Base-by-base conservation (phyloP, 305 asterid species). In the Euphrasia arctica region DNA sequence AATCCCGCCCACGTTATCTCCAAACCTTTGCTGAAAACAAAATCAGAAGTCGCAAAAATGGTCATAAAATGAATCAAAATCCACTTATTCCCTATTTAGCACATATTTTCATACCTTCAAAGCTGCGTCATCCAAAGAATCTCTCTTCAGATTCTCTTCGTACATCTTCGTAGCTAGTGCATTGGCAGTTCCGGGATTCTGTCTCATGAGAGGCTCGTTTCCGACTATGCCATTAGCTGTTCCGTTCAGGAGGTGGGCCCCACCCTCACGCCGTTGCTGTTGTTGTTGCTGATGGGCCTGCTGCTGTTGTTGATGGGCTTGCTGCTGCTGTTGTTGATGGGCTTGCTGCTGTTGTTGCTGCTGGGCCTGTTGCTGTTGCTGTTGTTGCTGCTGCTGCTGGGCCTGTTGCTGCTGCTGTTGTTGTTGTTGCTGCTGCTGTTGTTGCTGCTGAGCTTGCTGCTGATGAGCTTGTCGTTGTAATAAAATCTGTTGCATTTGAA, bases 101-200 rank as follows among this genome's bases (percentile, higher is more conserved):
- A 64, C 34, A 55, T 60, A 52, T 51, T 45, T 25, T 6, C 1
- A 48, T 80, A 90, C 99, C 99, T 94, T 94, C 77, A 91, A 72
- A 41, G 96, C 77, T 28, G 91, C 86, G 83, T 91, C 99, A 8
- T 91, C 99, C 79, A 87, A 60, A 47, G 96, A 87, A 72, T 91
- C 98, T 83, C 96, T 89, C 78, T 91, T 91, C 59, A 94, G 67
- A 65, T 87, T 85, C 72, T 94, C 97, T 73, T 91, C 99, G 2
- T 94, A 94, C 95, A 94, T 88, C 75, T 91, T 91, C 45, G 97
- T 82, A 7, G 98, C 95, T 72, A 83, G 39, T 43, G 89, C 91
- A 80, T 80, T 94, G 41, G 98, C 97, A 49, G 96, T 79, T 28
- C 91, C 85, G 8, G 98, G 80, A 82, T 83, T 94, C 72, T 91